Conservation (phyloP, 2,329 filamentous ascomycete genomes). For the Talaromyces verruculosus region DNA sequence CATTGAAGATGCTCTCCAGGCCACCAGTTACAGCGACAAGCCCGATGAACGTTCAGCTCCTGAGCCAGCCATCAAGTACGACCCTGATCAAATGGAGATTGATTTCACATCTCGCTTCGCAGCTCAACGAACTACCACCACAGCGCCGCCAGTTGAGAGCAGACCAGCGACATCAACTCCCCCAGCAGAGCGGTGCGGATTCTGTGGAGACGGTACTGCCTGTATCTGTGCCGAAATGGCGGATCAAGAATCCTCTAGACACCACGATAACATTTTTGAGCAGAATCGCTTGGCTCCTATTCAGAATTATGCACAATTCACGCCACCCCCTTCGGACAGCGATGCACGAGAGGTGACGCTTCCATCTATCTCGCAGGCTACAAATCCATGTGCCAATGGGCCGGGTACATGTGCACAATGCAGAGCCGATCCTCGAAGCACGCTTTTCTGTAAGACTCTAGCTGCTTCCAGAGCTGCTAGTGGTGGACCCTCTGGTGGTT, state of each 20-base stretch:
- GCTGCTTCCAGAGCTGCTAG: slow-evolving; percentile 58
- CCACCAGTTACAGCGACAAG: slow-evolving; percentile 35
- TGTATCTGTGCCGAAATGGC: slow-evolving; percentile 75
- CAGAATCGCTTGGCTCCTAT: slow-evolving; percentile 47
- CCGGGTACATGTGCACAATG: slow-evolving; percentile 80
- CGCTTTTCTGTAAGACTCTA: slow-evolving; percentile 78
- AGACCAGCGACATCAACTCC: slow-evolving; percentile 28
- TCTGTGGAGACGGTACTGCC: slow-evolving; percentile 78
- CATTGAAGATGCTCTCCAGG: slow-evolving; percentile 56
- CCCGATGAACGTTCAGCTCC: slow-evolving; percentile 52
- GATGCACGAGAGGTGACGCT: slow-evolving; percentile 58
- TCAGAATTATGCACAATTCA: slow-evolving; percentile 50
- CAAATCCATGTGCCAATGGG: slow-evolving; percentile 60
- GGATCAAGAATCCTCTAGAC: slow-evolving; percentile 42
- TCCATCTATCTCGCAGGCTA: slow-evolving; percentile 37
- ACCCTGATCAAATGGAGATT: slow-evolving; percentile 61
- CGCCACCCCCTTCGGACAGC: slow-evolving; percentile 54
- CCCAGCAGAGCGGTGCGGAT: slow-evolving; percentile 68
- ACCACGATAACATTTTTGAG: slow-evolving; percentile 49
- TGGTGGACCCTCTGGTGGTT: slow-evolving; percentile 51
- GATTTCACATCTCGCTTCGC: slow-evolving; percentile 71
- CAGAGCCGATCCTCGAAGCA: slow-evolving; percentile 72
- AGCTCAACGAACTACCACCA: slow-evolving; percentile 28
- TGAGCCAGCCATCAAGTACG: slow-evolving; percentile 48
- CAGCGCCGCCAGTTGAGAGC: neutral